Evolutionary conservation across 768 basidiomycete genomes (phyloP).

Genomic region (Mycena amicta): DNA sequence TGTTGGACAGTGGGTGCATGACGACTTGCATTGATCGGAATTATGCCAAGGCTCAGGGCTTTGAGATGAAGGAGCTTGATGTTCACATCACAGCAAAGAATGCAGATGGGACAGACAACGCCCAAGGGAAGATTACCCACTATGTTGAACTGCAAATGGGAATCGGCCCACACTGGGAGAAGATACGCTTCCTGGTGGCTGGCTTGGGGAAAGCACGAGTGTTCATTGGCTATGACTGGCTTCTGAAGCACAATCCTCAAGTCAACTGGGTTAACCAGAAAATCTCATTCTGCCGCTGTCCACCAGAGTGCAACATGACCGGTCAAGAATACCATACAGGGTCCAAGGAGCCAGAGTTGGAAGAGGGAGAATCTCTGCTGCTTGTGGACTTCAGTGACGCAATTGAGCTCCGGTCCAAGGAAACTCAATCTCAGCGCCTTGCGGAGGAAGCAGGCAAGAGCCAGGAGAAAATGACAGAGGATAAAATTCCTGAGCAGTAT

Average conservation of each 20-base stretch:
- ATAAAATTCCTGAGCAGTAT: slow-evolving; percentile 4
- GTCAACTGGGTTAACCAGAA: slow-evolving; percentile 20
- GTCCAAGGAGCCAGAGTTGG: not conserved
- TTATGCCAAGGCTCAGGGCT: not conserved
- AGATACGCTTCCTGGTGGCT: slow-evolving; percentile 23
- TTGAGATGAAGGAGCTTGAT: not conserved
- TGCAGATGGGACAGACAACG: slow-evolving; percentile 24
- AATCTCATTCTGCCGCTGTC: slow-evolving; percentile 16
- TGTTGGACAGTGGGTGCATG: not conserved
- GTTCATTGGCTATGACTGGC: slow-evolving; percentile 28
- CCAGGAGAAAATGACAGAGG: not conserved
- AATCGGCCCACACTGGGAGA: slow-evolving; percentile 24
- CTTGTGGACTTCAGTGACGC: not conserved
- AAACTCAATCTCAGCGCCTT: slow-evolving; percentile 1
- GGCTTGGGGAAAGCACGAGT: slow-evolving; percentile 21
- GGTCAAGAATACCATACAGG: not conserved
- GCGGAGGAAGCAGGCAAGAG: not conserved
- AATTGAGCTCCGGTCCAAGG: not conserved
- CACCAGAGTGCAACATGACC: slow-evolving; percentile 8
- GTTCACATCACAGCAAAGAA: slow-evolving; percentile 11
- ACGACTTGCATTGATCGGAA: not conserved
- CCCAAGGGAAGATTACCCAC: slow-evolving; percentile 20
- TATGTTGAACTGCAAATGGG: slow-evolving; percentile 22
- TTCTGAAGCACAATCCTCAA: slow-evolving; percentile 24
- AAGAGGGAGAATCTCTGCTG: slow-evolving; percentile 3